These are phyloP conservation scores for Fusarium sp. DNA, from an alignment of 2,329 filamentous ascomycete genomes.

Conservation along the genomic window DNA sequence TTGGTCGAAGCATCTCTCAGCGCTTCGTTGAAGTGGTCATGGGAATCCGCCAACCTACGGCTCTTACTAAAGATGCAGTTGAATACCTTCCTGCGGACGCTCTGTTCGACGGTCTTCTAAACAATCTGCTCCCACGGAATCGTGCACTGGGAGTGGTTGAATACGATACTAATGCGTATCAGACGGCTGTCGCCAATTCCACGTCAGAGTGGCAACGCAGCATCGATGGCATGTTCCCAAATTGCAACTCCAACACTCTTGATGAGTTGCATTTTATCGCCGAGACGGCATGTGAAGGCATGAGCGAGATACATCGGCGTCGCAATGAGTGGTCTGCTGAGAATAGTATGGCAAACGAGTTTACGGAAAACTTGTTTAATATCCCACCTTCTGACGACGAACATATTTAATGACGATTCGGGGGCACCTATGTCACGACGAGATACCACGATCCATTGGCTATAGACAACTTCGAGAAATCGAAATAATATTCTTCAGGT, in stretches of 20 bases:
- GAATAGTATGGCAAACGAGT: slow-evolving; percentile 47
- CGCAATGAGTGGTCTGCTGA: slow-evolving; percentile 46
- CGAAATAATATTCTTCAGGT: slow-evolving; percentile 29
- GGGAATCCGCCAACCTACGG: slow-evolving; percentile 53
- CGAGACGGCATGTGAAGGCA: slow-evolving; percentile 56
- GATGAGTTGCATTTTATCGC: slow-evolving; percentile 57
- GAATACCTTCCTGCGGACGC: slow-evolving; percentile 48
- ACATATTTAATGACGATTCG: slow-evolving; percentile 11
- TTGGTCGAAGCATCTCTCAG: slow-evolving; percentile 54
- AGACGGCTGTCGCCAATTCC: slow-evolving; percentile 51
- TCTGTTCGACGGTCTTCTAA: slow-evolving; percentile 40
- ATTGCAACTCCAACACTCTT: slow-evolving; percentile 57
- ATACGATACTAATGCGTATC: slow-evolving; percentile 52
- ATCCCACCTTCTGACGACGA: slow-evolving; percentile 25
- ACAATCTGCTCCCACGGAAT: slow-evolving; percentile 41
- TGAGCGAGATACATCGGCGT: slow-evolving; percentile 55
- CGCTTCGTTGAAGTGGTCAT: slow-evolving; percentile 59
- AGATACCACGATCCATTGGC: slow-evolving; percentile 4
- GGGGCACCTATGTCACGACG: background rate
- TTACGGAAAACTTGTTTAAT: slow-evolving; percentile 45
- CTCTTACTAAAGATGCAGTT: slow-evolving; percentile 47
- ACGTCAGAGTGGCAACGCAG: slow-evolving; percentile 56
- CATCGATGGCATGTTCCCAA: slow-evolving; percentile 57
- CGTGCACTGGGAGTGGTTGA: slow-evolving; percentile 46
- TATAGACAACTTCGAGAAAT: slow-evolving; percentile 8